Conservation (phyloP, 2,329 filamentous ascomycete genomes). For the Coleophoma cylindrospora region DNA sequence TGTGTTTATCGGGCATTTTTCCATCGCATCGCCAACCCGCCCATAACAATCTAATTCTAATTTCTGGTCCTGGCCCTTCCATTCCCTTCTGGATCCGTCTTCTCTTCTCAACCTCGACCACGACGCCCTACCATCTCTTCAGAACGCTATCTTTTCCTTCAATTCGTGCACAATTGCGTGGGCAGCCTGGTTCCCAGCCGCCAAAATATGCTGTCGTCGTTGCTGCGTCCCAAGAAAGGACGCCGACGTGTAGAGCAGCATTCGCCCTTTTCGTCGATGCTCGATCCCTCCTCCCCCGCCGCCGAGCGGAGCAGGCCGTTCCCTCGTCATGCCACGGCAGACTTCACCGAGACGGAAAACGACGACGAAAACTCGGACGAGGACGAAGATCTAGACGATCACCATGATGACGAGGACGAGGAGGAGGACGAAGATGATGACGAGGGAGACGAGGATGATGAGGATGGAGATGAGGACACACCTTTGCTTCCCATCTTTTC, state of each 20-base stretch:
- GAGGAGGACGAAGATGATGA: conserved; percentile 32
- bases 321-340: conserved; percentile 45
- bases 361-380: conserved; percentile 27
- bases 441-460: conserved; percentile 32
- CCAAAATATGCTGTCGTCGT: conserved; percentile 28
- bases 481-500: conserved; percentile 75
- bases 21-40: too few relatives aligned
- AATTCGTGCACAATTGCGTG: too few relatives aligned
- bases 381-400: conserved; percentile 15
- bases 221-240: conserved; percentile 27
- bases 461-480: conserved; percentile 32
- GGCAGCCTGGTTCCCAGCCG: too few relatives aligned
- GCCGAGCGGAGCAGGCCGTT: conserved; percentile 13
- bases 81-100: too few relatives aligned
- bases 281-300: conserved; percentile 17
- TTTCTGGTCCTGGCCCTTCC: too few relatives aligned
- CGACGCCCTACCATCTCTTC: too few relatives aligned
- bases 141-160: too few relatives aligned
- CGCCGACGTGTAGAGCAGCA: conserved; percentile 22
- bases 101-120: too few relatives aligned
- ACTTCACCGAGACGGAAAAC: conserved; percentile 61
- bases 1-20: too few relatives aligned
- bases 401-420: conserved; percentile 22
- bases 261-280: conserved; percentile 27
- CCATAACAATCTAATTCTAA: too few relatives aligned